Base-by-base conservation (phyloP, 768 basidiomycete genomes). In the Serendipita indica region DNA sequence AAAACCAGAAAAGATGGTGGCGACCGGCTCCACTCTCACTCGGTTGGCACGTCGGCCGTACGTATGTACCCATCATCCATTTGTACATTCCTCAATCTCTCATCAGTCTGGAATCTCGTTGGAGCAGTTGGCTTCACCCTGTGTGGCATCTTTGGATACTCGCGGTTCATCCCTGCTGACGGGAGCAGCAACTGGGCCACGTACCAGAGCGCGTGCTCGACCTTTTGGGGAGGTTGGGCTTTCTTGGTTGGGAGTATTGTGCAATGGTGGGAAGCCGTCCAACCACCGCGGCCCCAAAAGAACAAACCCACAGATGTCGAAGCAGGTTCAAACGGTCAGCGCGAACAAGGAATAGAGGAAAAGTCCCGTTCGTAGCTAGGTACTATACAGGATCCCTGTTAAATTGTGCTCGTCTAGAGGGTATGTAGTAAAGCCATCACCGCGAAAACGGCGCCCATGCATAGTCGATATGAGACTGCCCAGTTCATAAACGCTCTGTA, bases 221-320 rank as follows among this genome's bases (percentile, higher is more conserved):
- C 80, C 0, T 82, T 79, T 63, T 81, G 79, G 78, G 76, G 75
- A 20, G 35, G 75, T 3, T 82, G 79, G 78, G 80, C 76, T 2
- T 83, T 83, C 70, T 69, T 83, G 67, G 76, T 82, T 41, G 80
- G 79, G 3, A 79, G 77, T 62, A 62, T 75, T 0, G 64, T 79
- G 16, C 81, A 82, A 68, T 71, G 76, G 68, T 80, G 76, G 60
- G 79, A 81, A 66, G 70, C 32, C 66, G 64, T 57, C 68, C 71
- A 1, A 67, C 71, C 56, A 63, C 71, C 25, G 69, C 66, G 0
- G 67, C 69, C 16, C 66, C 69, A 37, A 10, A 10, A 37, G n/a
- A 37, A 37, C 10, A n/a, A 37, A 37, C 10, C 35, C n/a, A 10
- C 35, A 37, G 35, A 37, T n/a, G 35, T 10, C n/a, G n/a, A n/a